A percentile compares a stretch with the other conserved stretches of the same genome.
These are phyloP conservation scores for Syncephalastrum contaminatum DNA, from an alignment of 371 early-diverging fungal species.

Conservation along the genomic window DNA sequence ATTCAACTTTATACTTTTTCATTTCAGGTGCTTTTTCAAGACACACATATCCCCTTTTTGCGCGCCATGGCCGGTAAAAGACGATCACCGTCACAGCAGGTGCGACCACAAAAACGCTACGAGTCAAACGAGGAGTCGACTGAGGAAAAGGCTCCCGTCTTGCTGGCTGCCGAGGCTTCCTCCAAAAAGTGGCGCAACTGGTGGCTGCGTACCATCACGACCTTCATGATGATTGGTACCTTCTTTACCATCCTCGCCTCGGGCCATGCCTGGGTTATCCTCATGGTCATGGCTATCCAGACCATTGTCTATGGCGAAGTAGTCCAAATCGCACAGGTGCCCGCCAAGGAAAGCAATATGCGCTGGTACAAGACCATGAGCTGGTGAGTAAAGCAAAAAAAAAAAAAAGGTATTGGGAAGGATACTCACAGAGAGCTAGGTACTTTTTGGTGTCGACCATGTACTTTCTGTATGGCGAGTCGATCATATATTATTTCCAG, in stretches of 20 bases:
- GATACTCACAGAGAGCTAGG: too few species aligned
- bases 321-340: conserved; percentile 83
- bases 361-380: conserved; percentile 93
- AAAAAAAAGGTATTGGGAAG: too few species aligned
- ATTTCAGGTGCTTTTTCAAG: too few species aligned
- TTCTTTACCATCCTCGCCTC: conserved; percentile 80
- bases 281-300: conserved; percentile 74
- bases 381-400: conserved; percentile 47
- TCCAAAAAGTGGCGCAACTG: conserved; percentile 75
- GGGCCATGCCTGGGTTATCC: conserved; percentile 78
- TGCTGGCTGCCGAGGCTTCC: conserved; percentile 52
- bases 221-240: conserved; percentile 84
- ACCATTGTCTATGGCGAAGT: conserved; percentile 85
- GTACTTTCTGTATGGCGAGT: conserved; percentile 93
- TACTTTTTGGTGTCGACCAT: conserved; percentile 83
- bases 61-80: conserved; percentile 1
- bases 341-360: conserved; percentile 80
- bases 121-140: too few species aligned
- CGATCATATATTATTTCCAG: conserved; percentile 85
- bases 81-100: conserved; percentile 1
- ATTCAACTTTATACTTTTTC: too few species aligned
- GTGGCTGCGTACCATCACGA: conserved; percentile 81
- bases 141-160: conserved; percentile 2
- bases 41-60: not conserved
- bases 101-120: not conserved